Evolutionary conservation across 179 eudicot genomes (phyloP), one percentile per base, ranked within the genome.

Genomic region (Beta macrorhiza): DNA sequence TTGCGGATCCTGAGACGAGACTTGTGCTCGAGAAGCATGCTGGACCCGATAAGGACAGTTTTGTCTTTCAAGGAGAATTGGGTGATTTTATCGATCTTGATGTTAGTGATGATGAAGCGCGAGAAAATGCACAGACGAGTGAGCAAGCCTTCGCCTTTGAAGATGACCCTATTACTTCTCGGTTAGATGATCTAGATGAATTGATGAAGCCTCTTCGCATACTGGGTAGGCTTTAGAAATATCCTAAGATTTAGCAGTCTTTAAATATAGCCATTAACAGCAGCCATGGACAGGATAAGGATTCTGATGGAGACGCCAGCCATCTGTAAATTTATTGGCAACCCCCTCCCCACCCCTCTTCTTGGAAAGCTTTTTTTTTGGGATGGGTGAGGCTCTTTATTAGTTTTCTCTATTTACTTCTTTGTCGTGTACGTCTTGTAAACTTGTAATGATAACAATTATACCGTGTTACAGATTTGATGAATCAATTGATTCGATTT

Each of bases 1-100:
- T 70, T 71, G 79, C 68, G 2, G 90, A 88, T 71, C 78, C 83
- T 45, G 77, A 75, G 65, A 72, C 72, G 3, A 75, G 73, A 29
- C 74, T 72, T 77, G 12, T 71, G 25, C 72, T 67, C 32, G 88
- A 85, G 80, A 88, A 85, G 83, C 86, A 53, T 10, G 64, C 83
- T 56, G 80, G 59, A 45, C 85, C 83, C 72, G 84, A 86, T 67
- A 81, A 81, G 78, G 89, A 75, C 55, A 78, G 79, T 47, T 74
- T 84, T 13, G 80, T 83, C 72, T 19, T 51, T 78, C 82, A 81
- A 80, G 92, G 82, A 80, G 98, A 91, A 57, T 84, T 82, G 74
- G 89, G 91, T 62, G 98, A 96, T 80, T 96, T 71, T 85, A 92
- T 96, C 64, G 84, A 91, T 74, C 85, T 96, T 75, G 94, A 77